phyloP scores from a whole-genome alignment of 768 basidiomycete species.

The Serendipita sp. region DNA sequence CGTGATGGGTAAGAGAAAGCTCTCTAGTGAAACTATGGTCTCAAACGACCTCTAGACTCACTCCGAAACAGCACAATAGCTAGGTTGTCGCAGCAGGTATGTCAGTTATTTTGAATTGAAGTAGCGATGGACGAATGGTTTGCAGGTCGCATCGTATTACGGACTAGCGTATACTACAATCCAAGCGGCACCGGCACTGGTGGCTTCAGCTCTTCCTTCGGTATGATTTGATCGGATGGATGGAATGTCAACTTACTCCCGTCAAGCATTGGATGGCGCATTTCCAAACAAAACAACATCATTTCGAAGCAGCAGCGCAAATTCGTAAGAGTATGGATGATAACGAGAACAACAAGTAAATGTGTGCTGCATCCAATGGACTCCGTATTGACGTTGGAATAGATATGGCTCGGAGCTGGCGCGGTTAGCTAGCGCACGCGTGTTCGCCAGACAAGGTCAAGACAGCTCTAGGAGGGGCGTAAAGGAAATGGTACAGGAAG shows the following conservation, averaged over 20 bases:
- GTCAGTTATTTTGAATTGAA: slow-evolving; percentile 4
- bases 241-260: not conserved
- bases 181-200: slow-evolving; percentile 25
- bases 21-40: not conserved
- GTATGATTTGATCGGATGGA: slow-evolving; percentile 22
- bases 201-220: slow-evolving; percentile 21
- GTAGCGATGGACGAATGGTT: slow-evolving; percentile 6
- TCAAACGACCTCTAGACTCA: slow-evolving; percentile 26
- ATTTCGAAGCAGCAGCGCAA: slow-evolving; percentile 82
- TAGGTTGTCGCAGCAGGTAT: slow-evolving; percentile 60
- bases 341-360: slow-evolving; percentile 41
- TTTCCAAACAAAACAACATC: slow-evolving; percentile 62
- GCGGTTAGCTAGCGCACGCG: slow-evolving; percentile 51
- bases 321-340: slow-evolving; percentile 83
- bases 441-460: slow-evolving; percentile 51
- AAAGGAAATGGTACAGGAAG: slow-evolving; percentile 47
- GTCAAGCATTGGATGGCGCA: slow-evolving; percentile 56
- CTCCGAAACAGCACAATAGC: slow-evolving; percentile 73
- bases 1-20: slow-evolving; percentile 41
- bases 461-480: slow-evolving; percentile 50
- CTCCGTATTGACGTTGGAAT: slow-evolving; percentile 8
- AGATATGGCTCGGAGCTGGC: slow-evolving; percentile 85
- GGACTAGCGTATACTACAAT: slow-evolving; percentile 29
- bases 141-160: slow-evolving; percentile 50
- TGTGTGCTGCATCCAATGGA: slow-evolving; percentile 25